These are phyloP conservation scores for Byssoonygena ceratinophila DNA, from an alignment of 2,329 filamentous ascomycete species.

Conservation along the genomic window DNA sequence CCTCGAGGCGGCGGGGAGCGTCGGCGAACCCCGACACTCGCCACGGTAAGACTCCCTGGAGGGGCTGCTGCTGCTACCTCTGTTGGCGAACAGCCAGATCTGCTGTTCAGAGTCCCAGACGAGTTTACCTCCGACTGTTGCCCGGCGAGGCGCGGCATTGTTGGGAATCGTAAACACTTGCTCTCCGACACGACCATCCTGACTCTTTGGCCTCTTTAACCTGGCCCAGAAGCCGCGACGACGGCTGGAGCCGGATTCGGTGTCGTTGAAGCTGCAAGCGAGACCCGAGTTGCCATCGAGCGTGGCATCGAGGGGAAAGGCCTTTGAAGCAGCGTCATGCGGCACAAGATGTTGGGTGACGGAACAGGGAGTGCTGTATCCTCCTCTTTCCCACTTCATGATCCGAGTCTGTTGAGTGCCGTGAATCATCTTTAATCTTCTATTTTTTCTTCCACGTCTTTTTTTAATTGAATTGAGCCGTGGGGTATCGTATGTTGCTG, in stretches of 20 bases:
- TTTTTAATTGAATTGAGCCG: no score
- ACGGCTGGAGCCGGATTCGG: conserved; percentile 1
- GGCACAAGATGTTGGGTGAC: conserved; percentile 7
- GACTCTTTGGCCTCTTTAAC: conserved; percentile 3
- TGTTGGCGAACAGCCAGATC: conserved; percentile 16
- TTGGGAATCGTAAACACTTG: conserved; percentile 1
- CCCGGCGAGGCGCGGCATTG: conserved; percentile 10
- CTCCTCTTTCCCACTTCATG: conserved; percentile 1
- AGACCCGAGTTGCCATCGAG: background rate
- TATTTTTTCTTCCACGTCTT: background rate
- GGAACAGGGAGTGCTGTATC: conserved; percentile 2
- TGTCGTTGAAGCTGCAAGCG: background rate
- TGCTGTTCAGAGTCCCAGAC: conserved; percentile 16
- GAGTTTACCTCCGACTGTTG: conserved; percentile 12
- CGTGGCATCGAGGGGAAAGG: background rate
- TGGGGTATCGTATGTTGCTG: background rate
- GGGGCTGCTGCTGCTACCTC: background rate
- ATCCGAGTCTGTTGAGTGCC: background rate
- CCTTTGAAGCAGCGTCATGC: background rate
- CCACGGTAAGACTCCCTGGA: background rate
- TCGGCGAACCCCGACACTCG: background rate
- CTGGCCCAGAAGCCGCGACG: conserved; percentile 3
- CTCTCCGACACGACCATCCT: conserved; percentile 1
- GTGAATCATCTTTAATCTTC: background rate
- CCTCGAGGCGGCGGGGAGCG: background rate